Base-by-base conservation (phyloP, 1,284 basidiomycete species). In the Sanguinoderma infundibulare region DNA sequence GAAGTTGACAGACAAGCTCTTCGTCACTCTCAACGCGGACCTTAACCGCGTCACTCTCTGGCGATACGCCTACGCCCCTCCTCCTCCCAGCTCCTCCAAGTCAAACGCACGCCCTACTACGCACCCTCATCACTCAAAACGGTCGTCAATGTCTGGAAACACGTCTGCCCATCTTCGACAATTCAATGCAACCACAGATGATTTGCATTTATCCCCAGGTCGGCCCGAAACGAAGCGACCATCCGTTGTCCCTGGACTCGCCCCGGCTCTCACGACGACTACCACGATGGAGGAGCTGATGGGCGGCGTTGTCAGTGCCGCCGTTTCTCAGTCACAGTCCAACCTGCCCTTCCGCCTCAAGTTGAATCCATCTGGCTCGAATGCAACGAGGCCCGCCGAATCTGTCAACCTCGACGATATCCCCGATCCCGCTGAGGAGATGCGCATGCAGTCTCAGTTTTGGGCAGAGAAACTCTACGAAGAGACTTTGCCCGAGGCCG, bases 391-490 rank as follows among this genome's bases (percentile, higher is more conserved):
- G 12, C 76, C 87, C 2, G 80, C 81, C 42, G 78, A 79, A 5
- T 68, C 75, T 20, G 61, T 75, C 47, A 83, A 82, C 17, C 67
- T 75, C 24, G 82, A 83, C 10, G 67, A 81, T 9, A 67, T 77
- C 8, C 75, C 81, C 3, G 65, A 70, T 32, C 64, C 65, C 1
- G 75, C 81, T 38, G 83, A 87, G 63, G 81, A 87, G 67, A 82
- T 82, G 1, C 81, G 86, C 57, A 86, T 91, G 84, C 86, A 86
- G 53, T 83, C 87, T 1, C 79, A 86, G 0, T 87, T 86, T 67
- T 92, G 87, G 86, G 83, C 89, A 70, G 85, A 87, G 71, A 81
- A 77, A 53, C 65, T 92, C n/a, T 75, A 79, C 57, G 79, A 80
- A 8, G 79, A 84, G 42, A 78, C 84, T 32, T 78, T 87, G 8